These are phyloP conservation scores for Vitis hybrid DNA, from an alignment of 177 flowering plant species.

Conservation along the genomic window DNA sequence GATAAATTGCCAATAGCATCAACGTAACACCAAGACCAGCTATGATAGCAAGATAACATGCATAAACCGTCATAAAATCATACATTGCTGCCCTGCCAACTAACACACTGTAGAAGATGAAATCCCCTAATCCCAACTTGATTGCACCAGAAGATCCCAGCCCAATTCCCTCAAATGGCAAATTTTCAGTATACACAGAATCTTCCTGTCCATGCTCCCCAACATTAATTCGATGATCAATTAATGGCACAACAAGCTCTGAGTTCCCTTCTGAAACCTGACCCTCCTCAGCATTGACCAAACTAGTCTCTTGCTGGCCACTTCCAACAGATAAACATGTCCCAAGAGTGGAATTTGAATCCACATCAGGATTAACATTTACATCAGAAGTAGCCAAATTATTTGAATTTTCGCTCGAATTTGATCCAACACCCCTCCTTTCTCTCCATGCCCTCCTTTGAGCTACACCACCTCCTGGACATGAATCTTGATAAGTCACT, in stretches of 20 bases:
- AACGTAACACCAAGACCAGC: constrained; percentile 94
- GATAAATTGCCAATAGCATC: constrained; percentile 79
- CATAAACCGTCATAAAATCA: constrained; percentile 94
- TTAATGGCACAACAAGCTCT: constrained; percentile 62
- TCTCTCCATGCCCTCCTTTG: constrained; percentile 80
- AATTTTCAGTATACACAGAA: constrained; percentile 27
- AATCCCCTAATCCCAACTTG: constrained; percentile 92
- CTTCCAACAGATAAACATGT: constrained; percentile 12
- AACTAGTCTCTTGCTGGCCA: constrained; percentile 25
- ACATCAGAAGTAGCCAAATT: constrained; percentile 10
- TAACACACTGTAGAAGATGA: constrained; percentile 92
- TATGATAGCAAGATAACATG: constrained; percentile 93
- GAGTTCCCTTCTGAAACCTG: constrained; percentile 21
- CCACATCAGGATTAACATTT: constrained; percentile 9
- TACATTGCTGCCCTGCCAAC: constrained; percentile 99
- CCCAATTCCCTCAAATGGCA: constrained; percentile 80
- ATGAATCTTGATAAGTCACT: constrained; percentile 34
- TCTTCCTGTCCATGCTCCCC: constrained; percentile 27
- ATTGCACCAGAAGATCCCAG: constrained; percentile 91
- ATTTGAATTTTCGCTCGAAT: constrained; percentile 21
- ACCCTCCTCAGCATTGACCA: constrained; percentile 48
- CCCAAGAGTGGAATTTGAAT: constrained; percentile 20
- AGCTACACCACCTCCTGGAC: constrained; percentile 21
- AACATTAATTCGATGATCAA: constrained; percentile 34
- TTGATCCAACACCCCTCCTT: constrained; percentile 25